Evolutionary conservation across 2,329 filamentous ascomycete species (phyloP).

Genomic region (Trichophyton benhamiae): DNA sequence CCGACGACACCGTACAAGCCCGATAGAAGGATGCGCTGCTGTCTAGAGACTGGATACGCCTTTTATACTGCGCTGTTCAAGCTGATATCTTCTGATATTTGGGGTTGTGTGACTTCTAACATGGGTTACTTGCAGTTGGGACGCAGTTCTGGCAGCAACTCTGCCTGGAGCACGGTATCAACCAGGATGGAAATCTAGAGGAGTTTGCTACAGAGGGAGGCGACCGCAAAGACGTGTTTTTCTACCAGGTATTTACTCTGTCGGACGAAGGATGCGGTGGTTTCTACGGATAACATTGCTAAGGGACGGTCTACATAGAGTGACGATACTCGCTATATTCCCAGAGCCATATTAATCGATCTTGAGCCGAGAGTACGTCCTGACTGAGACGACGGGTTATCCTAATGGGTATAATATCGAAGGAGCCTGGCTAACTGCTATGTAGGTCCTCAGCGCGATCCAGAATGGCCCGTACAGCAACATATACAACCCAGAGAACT

Average conservation of each 20-base stretch:
- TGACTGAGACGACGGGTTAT: too few species aligned
- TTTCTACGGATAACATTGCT: not conserved
- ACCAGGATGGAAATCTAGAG: constrained; percentile 89
- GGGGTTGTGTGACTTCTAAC: not conserved
- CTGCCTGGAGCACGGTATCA: constrained; percentile 96
- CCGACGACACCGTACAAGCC: not conserved
- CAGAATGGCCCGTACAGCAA: constrained; percentile 92
- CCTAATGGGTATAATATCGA: not conserved
- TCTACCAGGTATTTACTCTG: constrained; percentile 54
- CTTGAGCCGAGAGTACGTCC: constrained; percentile 68
- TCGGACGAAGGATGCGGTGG: not conserved
- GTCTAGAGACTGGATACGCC: not conserved
- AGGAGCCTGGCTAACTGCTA: not conserved
- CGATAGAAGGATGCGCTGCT: not conserved
- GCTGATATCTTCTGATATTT: not conserved
- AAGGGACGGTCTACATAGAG: constrained; percentile 43
- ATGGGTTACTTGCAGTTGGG: constrained; percentile 50
- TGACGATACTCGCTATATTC: constrained; percentile 97
- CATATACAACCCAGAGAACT: constrained; percentile 99
- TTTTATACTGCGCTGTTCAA: not conserved
- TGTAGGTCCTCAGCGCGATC: constrained; percentile 72
- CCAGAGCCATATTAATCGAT: constrained; percentile 87
- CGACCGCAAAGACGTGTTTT: constrained; percentile 97
- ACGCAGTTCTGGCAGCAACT: constrained; percentile 99
- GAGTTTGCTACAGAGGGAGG: constrained; percentile 96